Evolutionary conservation across 2,329 filamentous ascomycete species (phyloP), one percentile per base, ranked within the genome.

Genomic region (Penicillium expansum): DNA sequence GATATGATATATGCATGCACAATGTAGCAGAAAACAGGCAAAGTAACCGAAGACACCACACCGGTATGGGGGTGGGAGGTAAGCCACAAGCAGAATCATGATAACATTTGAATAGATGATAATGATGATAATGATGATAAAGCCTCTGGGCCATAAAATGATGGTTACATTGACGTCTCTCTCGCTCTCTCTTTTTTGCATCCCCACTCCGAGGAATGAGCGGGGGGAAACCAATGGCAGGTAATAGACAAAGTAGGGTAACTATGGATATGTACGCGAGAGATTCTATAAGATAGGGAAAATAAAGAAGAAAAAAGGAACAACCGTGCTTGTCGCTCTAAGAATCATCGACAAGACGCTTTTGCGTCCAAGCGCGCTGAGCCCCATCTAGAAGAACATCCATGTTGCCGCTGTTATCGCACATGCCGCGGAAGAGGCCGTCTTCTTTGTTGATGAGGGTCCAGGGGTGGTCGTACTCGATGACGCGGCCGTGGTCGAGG

Each of bases 391-490:
- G 66, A 41, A 90, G 70, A 1, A 71, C 70, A 1, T 87, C 85
- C 60, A 88, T 71, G 62, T 87, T 84, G 1, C 86, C 86, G 59
- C 80, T 87, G 70, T 82, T 88, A 66, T 87, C 83, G 67, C 87
- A 89, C 87, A 90, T 89, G 48, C 81, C 77, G 54, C 79, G 79
- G 73, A 90, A 89, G 10, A 81, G 75, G 4, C 91, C 88, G 3
- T 83, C 84, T 56, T 89, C 79, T 66, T 87, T 87, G 69, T 82
- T 83, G 62, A 96, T 82, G 50, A 99, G 79, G 64, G 91, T 86
- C 78, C 88, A 92, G 0, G 94, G 94, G 69, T 96, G 89, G n/a
- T 87, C 94, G 70, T 85, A 99, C 76, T 99, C 93, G 5, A 94
- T 83, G 20, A 97, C 88, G 58, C 84, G 77, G 10, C 94, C 94